phyloP scores from a whole-genome alignment of 1,284 basidiomycete species.

The Leccinum fuscescens region DNA sequence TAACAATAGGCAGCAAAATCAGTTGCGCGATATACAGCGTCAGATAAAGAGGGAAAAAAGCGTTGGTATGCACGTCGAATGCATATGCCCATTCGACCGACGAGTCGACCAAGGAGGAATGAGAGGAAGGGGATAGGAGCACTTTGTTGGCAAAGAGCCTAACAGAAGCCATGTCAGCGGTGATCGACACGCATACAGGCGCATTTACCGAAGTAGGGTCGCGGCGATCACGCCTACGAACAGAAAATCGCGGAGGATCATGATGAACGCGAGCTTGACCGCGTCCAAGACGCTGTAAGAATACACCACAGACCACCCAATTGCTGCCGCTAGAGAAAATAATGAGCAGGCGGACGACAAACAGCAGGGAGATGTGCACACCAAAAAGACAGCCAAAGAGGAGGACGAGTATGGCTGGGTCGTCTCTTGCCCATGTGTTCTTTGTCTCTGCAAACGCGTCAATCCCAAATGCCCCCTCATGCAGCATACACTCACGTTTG shows the following conservation, averaged over 20 bases:
- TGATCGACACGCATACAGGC: not conserved
- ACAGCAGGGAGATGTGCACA: slow-evolving; percentile 34
- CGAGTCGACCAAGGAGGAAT: slow-evolving; percentile 70
- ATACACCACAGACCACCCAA: slow-evolving; percentile 87
- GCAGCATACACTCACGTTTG: slow-evolving; percentile 54
- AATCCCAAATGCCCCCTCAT: not conserved
- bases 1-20: slow-evolving; percentile 78
- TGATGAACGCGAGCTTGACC: slow-evolving; percentile 66
- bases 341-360: not conserved
- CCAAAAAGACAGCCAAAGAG: slow-evolving; percentile 75
- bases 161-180: slow-evolving; percentile 4
- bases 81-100: slow-evolving; percentile 89
- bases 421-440: slow-evolving; percentile 95
- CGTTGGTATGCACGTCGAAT: slow-evolving; percentile 93
- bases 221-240: slow-evolving; percentile 72
- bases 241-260: slow-evolving; percentile 88
- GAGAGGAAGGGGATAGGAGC: slow-evolving; percentile 70
- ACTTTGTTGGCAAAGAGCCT: slow-evolving; percentile 74
- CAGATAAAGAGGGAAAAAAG: slow-evolving; percentile 91
- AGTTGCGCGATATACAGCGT: slow-evolving; percentile 85
- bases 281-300: slow-evolving; percentile 56
- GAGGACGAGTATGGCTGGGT: slow-evolving; percentile 88
- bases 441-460: slow-evolving; percentile 74
- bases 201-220: slow-evolving; percentile 70
- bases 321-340: slow-evolving; percentile 57